Evolutionary conservation across 108 stramenopile genomes (phyloP).

Genomic region (Cyclotella kingstonii): DNA sequence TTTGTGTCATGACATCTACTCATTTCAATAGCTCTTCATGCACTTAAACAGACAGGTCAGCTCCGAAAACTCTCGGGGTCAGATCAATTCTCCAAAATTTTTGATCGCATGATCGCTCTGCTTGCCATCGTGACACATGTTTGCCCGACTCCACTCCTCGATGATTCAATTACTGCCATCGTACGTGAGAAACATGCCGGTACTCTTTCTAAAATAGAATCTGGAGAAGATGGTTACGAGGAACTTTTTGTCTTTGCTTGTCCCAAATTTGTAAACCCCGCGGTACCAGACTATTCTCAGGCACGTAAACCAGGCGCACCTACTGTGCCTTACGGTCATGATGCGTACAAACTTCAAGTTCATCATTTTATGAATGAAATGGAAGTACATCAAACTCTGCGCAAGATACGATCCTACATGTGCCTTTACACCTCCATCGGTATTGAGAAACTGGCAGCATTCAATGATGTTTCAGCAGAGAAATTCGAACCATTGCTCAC

Average conservation of each 20-base stretch:
- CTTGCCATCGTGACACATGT: constrained; percentile 78
- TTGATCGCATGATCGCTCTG: constrained; percentile 89
- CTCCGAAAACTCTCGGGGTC: constrained; percentile 69
- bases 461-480: constrained; percentile 68
- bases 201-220: constrained; percentile 78
- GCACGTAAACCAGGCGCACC: constrained; percentile 34
- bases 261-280: constrained; percentile 90
- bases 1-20: background rate
- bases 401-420: constrained; percentile 91
- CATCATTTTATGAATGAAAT: constrained; percentile 84
- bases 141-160: constrained; percentile 62
- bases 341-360: constrained; percentile 82
- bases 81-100: constrained; percentile 79
- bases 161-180: constrained; percentile 65
- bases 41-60: constrained; percentile 55
- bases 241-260: constrained; percentile 84
- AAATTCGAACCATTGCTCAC: constrained; percentile 53
- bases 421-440: constrained; percentile 93
- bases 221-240: constrained; percentile 79
- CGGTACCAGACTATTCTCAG: constrained; percentile 72
- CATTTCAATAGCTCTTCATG: background rate
- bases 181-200: constrained; percentile 90
- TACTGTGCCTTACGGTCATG: constrained; percentile 43
- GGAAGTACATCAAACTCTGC: constrained; percentile 58
- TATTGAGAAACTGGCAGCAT: constrained; percentile 84